Evolutionary conservation across 2,329 filamentous ascomycete genomes (phyloP), one percentile per base, ranked within the genome.

Genomic region (Trichoderma aggressivum): DNA sequence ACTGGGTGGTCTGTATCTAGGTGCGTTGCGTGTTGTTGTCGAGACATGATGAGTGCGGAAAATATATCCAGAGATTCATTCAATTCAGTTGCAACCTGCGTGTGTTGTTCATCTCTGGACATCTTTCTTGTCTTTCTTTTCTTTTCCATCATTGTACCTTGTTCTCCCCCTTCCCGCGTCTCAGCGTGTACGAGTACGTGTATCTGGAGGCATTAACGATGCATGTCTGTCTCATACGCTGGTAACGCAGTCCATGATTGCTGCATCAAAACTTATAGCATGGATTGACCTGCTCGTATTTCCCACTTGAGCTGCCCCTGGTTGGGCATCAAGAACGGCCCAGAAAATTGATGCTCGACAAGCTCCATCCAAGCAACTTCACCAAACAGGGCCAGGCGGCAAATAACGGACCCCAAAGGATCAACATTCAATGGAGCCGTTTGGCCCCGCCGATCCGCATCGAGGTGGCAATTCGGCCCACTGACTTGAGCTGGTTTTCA

Each of bases 1-100:
- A 18, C 70, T 65, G 66, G 66, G 39, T 65, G 65, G 61, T 30
- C 61, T 65, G 67, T 16, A 63, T 55, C 36, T 59, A 63, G 62
- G 47, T 69, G 63, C 26, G 53, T 28, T 59, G 60, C 53, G 63
- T 55, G 59, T 14, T 21, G 69, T 28, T 58, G 58, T 32, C 32
- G 32, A 50, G 2, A 30, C 28, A 50, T 28, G 12, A 53, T 30
- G 24, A 21, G 34, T 61, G 59, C 12, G 21, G 64, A 34, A 24
- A 26, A 53, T 53, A 71, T 68, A 64, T 24, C 53, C 64, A 53
- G 53, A 71, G 53, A 59, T 62, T 63, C 39, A 43, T 43, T 43
- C 39, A 43, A 1, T 43, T 43, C 47, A 66, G 14, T 64, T 59
- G 50, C 53, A 53, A 71, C 60, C 18, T 71, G 36, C 16, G 11